Evolutionary conservation across 2,329 filamentous ascomycete species (phyloP), one percentile per base, ranked within the genome.

Genomic region (Cercospora sp.): DNA sequence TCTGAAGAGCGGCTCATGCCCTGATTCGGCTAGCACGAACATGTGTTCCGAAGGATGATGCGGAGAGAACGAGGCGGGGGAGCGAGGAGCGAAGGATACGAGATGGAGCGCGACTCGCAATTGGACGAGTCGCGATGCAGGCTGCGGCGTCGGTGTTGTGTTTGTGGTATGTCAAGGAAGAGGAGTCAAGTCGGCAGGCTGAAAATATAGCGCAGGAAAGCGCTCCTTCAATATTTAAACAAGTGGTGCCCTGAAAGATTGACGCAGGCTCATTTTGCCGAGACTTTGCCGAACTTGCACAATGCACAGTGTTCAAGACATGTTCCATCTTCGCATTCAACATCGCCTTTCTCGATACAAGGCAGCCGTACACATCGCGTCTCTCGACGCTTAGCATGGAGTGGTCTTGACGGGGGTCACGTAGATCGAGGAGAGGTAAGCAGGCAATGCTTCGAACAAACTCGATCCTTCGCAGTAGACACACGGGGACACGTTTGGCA

Each of bases 61-160:
- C 20, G 60, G 60, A 63, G 45, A 55, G 42, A 55, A 53, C 30
- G 60, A 63, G 45, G 60, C 60, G 60, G 60, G 60, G 60, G 6
- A 39, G 36, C 36, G 36, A 39, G 4, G 36, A 55, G 51, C 60
- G 60, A 55, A n/a, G 20, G 45, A 30, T 62, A 42, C 60, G 60
- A 62, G 60, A 62, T 23, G 20, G 10, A 3, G 3, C 51, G 18
- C 30, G 28, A 31, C 12, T 31, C 18, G 7, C 51, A n/a, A 55
- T 63, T 63, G 23, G 60, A 12, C 3, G 60, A 53, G 20, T 63
- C 60, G 60, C 36, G 51, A 51, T 53, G 39, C 60, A 55, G 60
- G 45, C 53, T 55, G 60, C 39, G 39, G n/a, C 6, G 48, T 16
- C 36, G 20, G 10, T 20, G 39, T 18, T n/a, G 59, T 3, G 31